Evolutionary conservation across 2,329 filamentous ascomycete genomes (phyloP), one percentile per base, ranked within the genome.

Genomic region (Penicillium nordicum): DNA sequence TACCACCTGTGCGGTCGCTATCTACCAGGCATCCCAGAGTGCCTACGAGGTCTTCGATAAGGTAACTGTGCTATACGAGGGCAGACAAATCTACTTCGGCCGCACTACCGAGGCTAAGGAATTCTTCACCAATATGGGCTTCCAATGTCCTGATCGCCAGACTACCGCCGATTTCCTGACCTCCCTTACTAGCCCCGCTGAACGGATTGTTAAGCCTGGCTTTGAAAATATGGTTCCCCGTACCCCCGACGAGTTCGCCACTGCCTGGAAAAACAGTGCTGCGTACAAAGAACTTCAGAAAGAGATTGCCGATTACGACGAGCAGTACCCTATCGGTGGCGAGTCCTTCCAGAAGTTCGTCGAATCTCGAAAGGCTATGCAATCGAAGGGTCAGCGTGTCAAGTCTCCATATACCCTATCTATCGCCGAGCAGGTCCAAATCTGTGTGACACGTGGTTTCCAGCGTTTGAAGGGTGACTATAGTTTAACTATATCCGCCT

Each of bases 331-430:
- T 4, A 57, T 79, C 12, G 76, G 74, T 36, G 76, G 77, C 14
- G 67, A 74, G 60, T 68, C 74, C 4, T 60, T 77, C n/a, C 57
- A 69, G 32, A 68, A 69, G 23, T 79, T 79, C 55, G 62, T 74
- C 50, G 65, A 73, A 32, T 77, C 78, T 30, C 70, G 77, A 47
- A 69, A 64, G 60, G 71, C 76, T 10, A 73, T 78, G 65, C 76
- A 79, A 64, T 69, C 77, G 5, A 78, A 75, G 64, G 62, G 67
- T 46, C 74, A 75, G 64, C 87, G 90, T 3, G 73, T 81, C 47
- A 84, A 84, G 71, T 95, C 90, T 1, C 91, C 92, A 0, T 96
- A 88, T 73, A 96, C 90, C 0, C 78, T 96, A 37, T 93, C 90
- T 0, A 89, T 88, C 63, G 49, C 58, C 4, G 86, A 92, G 72